phyloP scores from a whole-genome alignment of 1,139 yeast species.

The Zygosaccharomyces sapae region DNA sequence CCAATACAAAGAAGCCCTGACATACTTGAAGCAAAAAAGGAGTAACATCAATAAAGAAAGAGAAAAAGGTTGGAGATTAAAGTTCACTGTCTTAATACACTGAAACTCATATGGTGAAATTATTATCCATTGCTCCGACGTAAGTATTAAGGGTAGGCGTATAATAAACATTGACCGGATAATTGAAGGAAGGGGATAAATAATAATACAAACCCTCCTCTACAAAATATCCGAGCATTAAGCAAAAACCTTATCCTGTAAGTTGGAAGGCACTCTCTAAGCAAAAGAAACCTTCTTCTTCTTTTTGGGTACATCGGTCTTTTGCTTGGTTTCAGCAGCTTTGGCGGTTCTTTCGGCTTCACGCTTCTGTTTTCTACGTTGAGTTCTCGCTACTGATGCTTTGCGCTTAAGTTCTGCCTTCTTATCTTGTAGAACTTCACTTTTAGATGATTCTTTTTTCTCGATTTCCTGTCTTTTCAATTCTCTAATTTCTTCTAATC shows the following conservation, averaged over 20 bases:
- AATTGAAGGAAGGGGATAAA: no score
- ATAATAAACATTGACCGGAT: no score
- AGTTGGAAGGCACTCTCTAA: conserved; percentile 3
- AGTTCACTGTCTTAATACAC: no score
- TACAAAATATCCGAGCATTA: not conserved
- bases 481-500: conserved; percentile 86
- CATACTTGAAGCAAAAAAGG: not conserved
- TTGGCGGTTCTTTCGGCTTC: conserved; percentile 40
- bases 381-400: conserved; percentile 62
- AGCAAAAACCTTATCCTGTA: not conserved
- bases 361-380: conserved; percentile 67
- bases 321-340: conserved; percentile 34
- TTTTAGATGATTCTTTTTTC: conserved; percentile 68
- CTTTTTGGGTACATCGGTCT: conserved; percentile 11
- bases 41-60: not conserved
- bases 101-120: no score
- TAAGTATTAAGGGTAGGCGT: no score
- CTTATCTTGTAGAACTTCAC: conserved; percentile 66
- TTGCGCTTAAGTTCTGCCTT: conserved; percentile 71
- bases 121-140: not conserved
- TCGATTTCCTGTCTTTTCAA: conserved; percentile 83
- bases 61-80: not conserved
- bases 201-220: no score
- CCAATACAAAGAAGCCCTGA: not conserved
- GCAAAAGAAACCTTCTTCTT: conserved; percentile 27